Evolutionary conservation across 139 green algal species (phyloP), one percentile per base, ranked within the genome.

Genomic region (Auxenochlorella pyrenoidosa): DNA sequence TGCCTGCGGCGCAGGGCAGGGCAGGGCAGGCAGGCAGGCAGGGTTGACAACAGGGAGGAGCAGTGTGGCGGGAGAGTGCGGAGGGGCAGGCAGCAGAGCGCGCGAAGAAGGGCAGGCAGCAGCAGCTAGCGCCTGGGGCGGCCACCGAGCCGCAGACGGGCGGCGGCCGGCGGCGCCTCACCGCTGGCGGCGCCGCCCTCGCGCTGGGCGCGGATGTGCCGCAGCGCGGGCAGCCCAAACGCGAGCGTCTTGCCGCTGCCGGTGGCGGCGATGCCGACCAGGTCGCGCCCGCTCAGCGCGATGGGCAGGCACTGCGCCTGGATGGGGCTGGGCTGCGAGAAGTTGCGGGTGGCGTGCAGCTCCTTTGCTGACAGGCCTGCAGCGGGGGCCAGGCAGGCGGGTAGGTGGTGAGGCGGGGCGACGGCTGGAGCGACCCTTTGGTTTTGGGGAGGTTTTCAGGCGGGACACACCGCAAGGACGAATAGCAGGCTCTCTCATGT

Each of bases 211-310:
- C 77, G 83, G 60, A 97, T 96, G 92, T 98, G 96, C 10, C 86
- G 82, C 41, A 98, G 70, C 32, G 93, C 95, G 2, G 96, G 96
- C 85, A 98, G 91, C 1, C 96, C 96, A 90, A 98, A 98, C 10
- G 91, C 94, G 19, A 98, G 91, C 19, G 95, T 97, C 79, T 97
- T 97, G 38, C 95, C 95, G 32, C 88, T 94, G 51, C 95, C 95
- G 32, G 96, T 98, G 71, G 96, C 92, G 15, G 96, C 96, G 82
- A 98, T 98, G 79, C 95, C 96, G 21, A 98, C 94, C 8, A 98
- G 73, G 89, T 98, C 96, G 19, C 90, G 87, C 38, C 96, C 96
- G n/a, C 85, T 90, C 59, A 96, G 87, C 41, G 96, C 92, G 83
- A 98, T 93, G 15, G 96, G 96, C 95, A 95, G 96, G 86, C 91